These are phyloP conservation scores for Periconia sp. DNA, from an alignment of 2,329 filamentous ascomycete genomes.

Conservation along the genomic window DNA sequence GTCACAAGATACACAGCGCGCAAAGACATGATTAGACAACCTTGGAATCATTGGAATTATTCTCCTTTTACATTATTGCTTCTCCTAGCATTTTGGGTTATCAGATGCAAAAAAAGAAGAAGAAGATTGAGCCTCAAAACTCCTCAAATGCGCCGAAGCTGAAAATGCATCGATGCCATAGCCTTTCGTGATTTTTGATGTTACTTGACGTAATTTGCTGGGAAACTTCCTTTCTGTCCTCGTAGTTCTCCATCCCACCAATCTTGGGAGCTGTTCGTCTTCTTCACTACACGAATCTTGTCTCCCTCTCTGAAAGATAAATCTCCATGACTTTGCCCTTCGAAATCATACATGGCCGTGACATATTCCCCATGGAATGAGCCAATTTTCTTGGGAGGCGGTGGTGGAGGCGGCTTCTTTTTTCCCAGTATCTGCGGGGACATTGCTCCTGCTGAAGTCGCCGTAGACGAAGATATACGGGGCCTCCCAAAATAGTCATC, in stretches of 20 bases:
- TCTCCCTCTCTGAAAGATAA: constrained; percentile 76
- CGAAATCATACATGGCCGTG: constrained; percentile 74
- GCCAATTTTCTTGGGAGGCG: constrained; percentile 62
- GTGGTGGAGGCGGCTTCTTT: constrained; percentile 79
- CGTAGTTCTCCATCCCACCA: constrained; percentile 84
- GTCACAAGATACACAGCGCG: no score
- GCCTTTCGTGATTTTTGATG: background rate
- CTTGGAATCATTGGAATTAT: background rate
- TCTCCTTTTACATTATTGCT: background rate
- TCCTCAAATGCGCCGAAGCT: constrained; percentile 6
- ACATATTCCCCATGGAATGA: constrained; percentile 59
- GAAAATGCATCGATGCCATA: background rate
- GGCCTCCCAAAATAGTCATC: constrained; percentile 45
- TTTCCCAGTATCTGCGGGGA: constrained; percentile 52
- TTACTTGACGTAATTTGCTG: constrained; percentile 75
- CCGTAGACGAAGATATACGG: constrained; percentile 41
- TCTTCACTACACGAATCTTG: constrained; percentile 73
- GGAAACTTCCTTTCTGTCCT: constrained; percentile 71
- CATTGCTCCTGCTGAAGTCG: constrained; percentile 24
- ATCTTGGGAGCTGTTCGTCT: constrained; percentile 77
- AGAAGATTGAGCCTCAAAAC: background rate
- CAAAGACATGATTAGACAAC: background rate
- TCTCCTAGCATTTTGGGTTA: constrained; percentile 6
- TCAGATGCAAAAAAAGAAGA: constrained; percentile 5
- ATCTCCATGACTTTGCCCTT: constrained; percentile 69